Percentiles rank a stretch among this genome's conserved stretches.
Evolutionary conservation across 345 rosid genomes (phyloP).

Genomic region (Bruguiera parviflora): DNA sequence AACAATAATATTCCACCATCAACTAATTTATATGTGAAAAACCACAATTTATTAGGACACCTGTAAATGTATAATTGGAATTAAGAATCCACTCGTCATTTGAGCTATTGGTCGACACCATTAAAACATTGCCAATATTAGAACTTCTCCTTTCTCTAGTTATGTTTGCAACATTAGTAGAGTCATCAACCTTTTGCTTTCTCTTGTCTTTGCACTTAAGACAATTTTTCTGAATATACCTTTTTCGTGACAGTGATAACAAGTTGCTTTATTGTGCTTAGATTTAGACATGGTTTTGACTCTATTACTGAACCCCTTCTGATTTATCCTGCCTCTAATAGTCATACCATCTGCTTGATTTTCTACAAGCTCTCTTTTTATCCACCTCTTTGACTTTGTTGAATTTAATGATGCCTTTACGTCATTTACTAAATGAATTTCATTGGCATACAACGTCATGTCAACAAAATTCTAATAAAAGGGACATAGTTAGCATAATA

Average conservation of each 20-base stretch:
- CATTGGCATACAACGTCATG: not conserved
- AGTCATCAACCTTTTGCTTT: too few species aligned
- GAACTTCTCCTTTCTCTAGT: too few species aligned
- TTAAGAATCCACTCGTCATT: not conserved
- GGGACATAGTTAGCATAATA: not conserved
- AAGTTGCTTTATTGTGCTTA: too few species aligned
- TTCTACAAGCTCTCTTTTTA: not conserved
- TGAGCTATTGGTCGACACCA: not conserved
- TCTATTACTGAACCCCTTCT: not conserved
- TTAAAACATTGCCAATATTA: not conserved
- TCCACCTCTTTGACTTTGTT: not conserved
- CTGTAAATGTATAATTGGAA: not conserved
- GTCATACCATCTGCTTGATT: not conserved
- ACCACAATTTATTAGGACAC: not conserved
- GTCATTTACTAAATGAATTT: not conserved
- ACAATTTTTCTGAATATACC: not conserved
- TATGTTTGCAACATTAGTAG: too few species aligned
- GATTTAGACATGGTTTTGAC: not conserved
- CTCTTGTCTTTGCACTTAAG: not conserved
- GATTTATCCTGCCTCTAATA: not conserved
- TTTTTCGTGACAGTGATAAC: too few species aligned
- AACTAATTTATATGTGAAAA: not conserved
- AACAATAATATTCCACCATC: not conserved
- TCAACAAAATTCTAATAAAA: not conserved
- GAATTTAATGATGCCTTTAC: too few species aligned